phyloP scores from a whole-genome alignment of 305 asterid species.

The Rubia tinctorum region DNA sequence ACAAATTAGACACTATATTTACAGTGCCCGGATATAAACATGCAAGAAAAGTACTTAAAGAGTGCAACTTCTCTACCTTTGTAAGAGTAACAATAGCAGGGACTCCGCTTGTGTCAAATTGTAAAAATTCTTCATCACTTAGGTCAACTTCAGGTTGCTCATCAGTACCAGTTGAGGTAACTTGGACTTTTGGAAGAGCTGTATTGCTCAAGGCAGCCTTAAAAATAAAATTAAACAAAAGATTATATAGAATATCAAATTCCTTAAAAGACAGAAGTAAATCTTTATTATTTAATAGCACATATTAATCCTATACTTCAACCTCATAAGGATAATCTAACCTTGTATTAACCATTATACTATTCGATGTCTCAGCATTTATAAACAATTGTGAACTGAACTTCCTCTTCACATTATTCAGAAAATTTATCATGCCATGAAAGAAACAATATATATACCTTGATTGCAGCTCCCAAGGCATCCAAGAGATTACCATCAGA shows the following conservation, averaged over 20 bases:
- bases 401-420: not conserved
- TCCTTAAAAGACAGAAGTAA: not conserved
- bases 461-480: slow-evolving; percentile 86
- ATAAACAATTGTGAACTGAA: not conserved
- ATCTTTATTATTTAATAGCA: not conserved
- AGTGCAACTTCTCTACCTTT: slow-evolving; percentile 41
- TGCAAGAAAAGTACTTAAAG: not conserved
- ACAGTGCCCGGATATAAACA: not conserved
- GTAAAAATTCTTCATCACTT: slow-evolving; percentile 78
- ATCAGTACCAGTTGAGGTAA: slow-evolving; percentile 50
- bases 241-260: not conserved
- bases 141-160: slow-evolving; percentile 83
- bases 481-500: slow-evolving; percentile 92
- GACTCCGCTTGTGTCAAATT: slow-evolving; percentile 70
- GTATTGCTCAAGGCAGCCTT: slow-evolving; percentile 91
- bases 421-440: slow-evolving; percentile 2
- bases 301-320: not conserved
- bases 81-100: slow-evolving; percentile 82
- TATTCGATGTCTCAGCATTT: not conserved
- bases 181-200: slow-evolving; percentile 78
- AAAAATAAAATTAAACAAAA: slow-evolving; percentile 5
- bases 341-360: not conserved
- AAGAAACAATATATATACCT: slow-evolving; percentile 38
- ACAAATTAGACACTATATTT: slow-evolving; percentile 12
- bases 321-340: not conserved